Conservation (phyloP, 805 yeast genomes). For the Lachancea cidri region DNA sequence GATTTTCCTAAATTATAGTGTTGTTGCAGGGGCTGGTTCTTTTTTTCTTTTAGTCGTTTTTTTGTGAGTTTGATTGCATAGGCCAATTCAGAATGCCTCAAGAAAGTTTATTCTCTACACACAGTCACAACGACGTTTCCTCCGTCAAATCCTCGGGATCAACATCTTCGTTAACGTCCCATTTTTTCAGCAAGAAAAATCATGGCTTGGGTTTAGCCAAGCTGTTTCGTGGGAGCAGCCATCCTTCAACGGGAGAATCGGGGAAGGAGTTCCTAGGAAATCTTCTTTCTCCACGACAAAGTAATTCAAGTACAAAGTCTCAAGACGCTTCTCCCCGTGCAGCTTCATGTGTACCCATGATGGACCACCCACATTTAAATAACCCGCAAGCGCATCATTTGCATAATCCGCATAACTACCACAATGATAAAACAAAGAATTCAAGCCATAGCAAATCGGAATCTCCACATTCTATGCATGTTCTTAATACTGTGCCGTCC, state of each 20-base stretch:
- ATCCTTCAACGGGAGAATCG: constrained; percentile 7
- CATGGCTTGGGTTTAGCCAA: constrained; percentile 7
- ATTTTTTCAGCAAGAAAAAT: constrained; percentile 7
- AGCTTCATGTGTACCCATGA: constrained; percentile 3
- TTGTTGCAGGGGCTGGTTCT: neutral
- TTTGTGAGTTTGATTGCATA: neutral
- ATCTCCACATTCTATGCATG: constrained; percentile 3
- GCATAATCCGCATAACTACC: constrained; percentile 11
- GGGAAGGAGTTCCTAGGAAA: constrained; percentile 9
- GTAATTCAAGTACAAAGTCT: constrained; percentile 8
- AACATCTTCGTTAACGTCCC: constrained; percentile 5
- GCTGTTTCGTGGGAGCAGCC: constrained; percentile 8
- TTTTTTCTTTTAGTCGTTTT: too few species aligned
- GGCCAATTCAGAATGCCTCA: constrained; percentile 1
- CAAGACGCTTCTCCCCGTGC: constrained; percentile 4
- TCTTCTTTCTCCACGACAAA: constrained; percentile 6
- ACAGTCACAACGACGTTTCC: constrained; percentile 4
- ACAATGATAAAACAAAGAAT: neutral
- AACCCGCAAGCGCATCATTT: constrained; percentile 9
- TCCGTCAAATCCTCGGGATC: constrained; percentile 8
- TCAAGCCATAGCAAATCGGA: neutral
- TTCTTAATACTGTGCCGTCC: constrained; percentile 7
- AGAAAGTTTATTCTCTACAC: constrained; percentile 2
- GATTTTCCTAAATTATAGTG: neutral
- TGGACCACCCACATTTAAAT: constrained; percentile 7